Evolutionary conservation across 108 stramenopile species (phyloP).

Genomic region (Licmophora abbreviata): DNA sequence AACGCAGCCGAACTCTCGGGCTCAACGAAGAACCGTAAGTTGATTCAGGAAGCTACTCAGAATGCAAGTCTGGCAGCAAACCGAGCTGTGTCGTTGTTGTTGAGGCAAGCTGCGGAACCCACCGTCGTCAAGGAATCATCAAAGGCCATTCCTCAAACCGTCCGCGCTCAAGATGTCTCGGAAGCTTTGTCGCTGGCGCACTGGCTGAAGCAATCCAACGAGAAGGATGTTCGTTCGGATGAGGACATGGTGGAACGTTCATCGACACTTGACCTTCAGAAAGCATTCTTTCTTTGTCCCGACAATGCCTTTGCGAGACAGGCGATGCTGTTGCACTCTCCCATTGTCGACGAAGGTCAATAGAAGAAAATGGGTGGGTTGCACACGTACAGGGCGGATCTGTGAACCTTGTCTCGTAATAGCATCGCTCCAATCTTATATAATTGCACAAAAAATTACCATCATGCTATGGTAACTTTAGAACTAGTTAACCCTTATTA

Average conservation of each 20-base stretch:
- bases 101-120: constrained; percentile 1
- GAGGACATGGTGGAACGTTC: background rate
- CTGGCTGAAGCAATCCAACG: constrained; percentile 7
- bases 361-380: background rate
- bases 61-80: constrained; percentile 13
- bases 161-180: constrained; percentile 9
- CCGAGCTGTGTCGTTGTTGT: constrained; percentile 13
- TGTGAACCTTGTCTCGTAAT: background rate
- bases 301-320: constrained; percentile 13
- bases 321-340: background rate
- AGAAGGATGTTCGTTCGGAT: background rate
- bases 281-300: constrained; percentile 22
- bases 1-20: background rate
- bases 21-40: background rate
- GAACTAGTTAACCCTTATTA: too few relatives aligned
- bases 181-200: constrained; percentile 16
- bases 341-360: background rate
- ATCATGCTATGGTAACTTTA: constrained; percentile 61
- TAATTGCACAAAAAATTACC: constrained; percentile 64
- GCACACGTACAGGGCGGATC: background rate
- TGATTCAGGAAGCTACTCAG: constrained; percentile 3
- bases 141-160: background rate
- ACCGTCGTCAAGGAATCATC: background rate
- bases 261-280: constrained; percentile 10
- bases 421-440: constrained; percentile 54